Evolutionary conservation across 2,329 filamentous ascomycete species (phyloP), one percentile per base, ranked within the genome.

Genomic region (Ustilaginoidea virens): DNA sequence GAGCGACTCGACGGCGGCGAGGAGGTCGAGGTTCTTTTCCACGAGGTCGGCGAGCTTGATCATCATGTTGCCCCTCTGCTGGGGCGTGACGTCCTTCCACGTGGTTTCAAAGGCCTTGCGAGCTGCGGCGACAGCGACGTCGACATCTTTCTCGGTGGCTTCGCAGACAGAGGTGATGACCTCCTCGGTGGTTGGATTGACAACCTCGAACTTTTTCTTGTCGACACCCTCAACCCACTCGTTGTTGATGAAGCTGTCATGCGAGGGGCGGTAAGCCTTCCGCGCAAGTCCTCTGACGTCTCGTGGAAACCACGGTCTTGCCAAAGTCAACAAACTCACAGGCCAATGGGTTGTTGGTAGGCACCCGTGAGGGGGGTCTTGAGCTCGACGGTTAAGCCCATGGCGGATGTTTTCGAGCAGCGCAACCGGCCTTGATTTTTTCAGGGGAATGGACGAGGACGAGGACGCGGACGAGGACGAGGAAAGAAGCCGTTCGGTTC

Each of bases 171-270:
- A 75, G 64, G 66, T 70, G 62, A 92, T 92, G 48, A 82, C 72
- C 56, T 85, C 74, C 57, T 93, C 86, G 40, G 72, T 82, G 39
- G 77, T 49, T 35, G 85, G 85, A 69, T 92, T 92, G 66, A 90
- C 77, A 55, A 85, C 80, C 60, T 93, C 83, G 49, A 93, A 90
- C 42, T 77, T 85, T 69, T 82, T 78, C 61, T 85, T 85, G 45
- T 92, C 81, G 38, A 79, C 74, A 51, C 74, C 67, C 46, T 57
- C 53, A 39, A 92, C 72, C 61, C 77, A 94, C 58, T 94, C 79
- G 56, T 87, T 86, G 70, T 90, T 86, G 69, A 92, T 90, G 69
- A 82, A 90, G 36, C 78, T 82, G n/a, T n/a, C n/a, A n/a, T n/a
- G n/a, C n/a, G n/a, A n/a, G n/a, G n/a, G n/a, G n/a, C n/a, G n/a